Base-by-base conservation (phyloP, 257 asterid genomes). In the Jasminum sambac region DNA sequence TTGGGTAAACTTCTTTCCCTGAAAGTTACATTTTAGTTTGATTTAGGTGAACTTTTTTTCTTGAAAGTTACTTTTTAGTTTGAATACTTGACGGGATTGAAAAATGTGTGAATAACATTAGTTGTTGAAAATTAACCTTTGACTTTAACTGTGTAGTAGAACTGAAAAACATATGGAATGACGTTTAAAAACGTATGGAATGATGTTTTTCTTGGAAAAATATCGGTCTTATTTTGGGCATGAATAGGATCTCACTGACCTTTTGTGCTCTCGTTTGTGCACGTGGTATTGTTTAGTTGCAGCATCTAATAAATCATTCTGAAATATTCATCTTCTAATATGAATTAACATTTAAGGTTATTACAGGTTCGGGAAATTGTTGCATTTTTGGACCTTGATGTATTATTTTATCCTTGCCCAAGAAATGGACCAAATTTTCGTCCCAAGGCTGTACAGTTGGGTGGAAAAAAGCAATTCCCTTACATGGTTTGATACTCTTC, bases 351-450 rank as follows among this genome's bases (percentile, higher is more conserved):
- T 36, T 77, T 26, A 37, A 40, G 26, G 19, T 24, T 69, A 19
- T 72, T 68, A 55, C 86, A 94, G 98, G 97, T 94, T 66, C 85
- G 98, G 55, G 98, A 91, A 89, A 89, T 91, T 68, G 92, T 94
- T 63, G 67, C 92, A 46, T 58, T 81, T 76, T 84, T 94, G 85
- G 98, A 94, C 78, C 97, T 94, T 80, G 97, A 94, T 37, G 89
- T 94, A 52, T 77, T 94, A 75, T 94, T 74, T 69, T 91, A 94
- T 81, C 99, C 99, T 43, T 94, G 99, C 74, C 99, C 99, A 50
- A 83, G 82, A 84, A 91, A 89, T 72, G 96, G 96, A 74, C 99
- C 95, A 38, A 91, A 85, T 64, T 94, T 89, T 46, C 95, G 98
- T 62, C 91, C 96, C 75, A 85, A 79, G 79, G 97, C 84, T 63